Base-by-base conservation (phyloP, 2,329 filamentous ascomycete genomes). In the Xylaria sp. region DNA sequence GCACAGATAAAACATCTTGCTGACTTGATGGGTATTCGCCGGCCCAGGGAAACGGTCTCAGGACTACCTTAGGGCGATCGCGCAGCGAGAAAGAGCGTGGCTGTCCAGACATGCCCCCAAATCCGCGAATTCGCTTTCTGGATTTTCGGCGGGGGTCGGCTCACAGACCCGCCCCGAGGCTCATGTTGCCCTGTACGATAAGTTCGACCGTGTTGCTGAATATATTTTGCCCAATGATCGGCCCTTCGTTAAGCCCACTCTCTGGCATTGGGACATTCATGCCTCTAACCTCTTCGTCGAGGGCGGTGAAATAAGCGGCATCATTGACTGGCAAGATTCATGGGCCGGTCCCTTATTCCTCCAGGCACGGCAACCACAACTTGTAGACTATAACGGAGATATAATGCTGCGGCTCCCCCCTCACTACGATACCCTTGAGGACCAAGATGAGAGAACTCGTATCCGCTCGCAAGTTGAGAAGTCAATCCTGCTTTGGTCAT, bases 291-390 rank as follows among this genome's bases (percentile, higher is more conserved):
- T 58, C 37, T 58, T 58, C 17, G 25, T 52, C 8, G 6, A 58
- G 10, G 17, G 10, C 19, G 38, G 31, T 19, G 44, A 52, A 25
- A 44, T 51, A n/a, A 52, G 37, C 29, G 38, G 54, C 17, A 43
- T 46, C 40, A 44, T 58, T 17, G 54, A 58, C 17, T 52, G 46
- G 46, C 46, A 51, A 37, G 54, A 51, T 44, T 35, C 29, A 4
- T 52, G 46, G 37, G 54, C 40, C 17, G 54, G 54, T 27, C 54
- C 47, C 11, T 51, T 58, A 37, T 44, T 51, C 11, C 27, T 58
- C 19, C 54, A 58, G 27, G 46, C 46, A 44, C 46, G 54, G 23
- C 44, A 44, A 13, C 54, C 54, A 3, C 44, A 40, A 7, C 46
- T 52, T 15, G 54, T 58, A 10, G 17, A 37, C 5, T 51, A 51